These are phyloP conservation scores for Pseudozyma hubeiensis DNA, from an alignment of 1,284 basidiomycete genomes.

Conservation along the genomic window DNA sequence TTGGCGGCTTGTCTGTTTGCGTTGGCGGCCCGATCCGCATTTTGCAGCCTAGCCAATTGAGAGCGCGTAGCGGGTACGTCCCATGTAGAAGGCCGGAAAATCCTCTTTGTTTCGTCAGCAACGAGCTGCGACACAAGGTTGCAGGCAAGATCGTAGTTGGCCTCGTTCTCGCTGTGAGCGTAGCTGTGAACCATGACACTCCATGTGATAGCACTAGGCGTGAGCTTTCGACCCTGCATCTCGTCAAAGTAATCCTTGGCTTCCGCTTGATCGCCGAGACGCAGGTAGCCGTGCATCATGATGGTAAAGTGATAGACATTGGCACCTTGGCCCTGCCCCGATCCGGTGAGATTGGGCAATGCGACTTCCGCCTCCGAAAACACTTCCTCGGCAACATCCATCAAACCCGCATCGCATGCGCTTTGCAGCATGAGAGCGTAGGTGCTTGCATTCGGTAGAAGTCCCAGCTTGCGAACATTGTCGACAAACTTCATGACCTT, in stretches of 20 bases:
- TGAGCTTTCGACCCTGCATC: constrained; percentile 78
- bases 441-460: constrained; percentile 76
- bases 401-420: constrained; percentile 80
- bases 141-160: constrained; percentile 48
- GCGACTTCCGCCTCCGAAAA: constrained; percentile 69
- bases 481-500: constrained; percentile 78
- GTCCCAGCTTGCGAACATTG: constrained; percentile 72
- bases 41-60: constrained; percentile 4
- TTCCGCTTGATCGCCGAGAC: constrained; percentile 72
- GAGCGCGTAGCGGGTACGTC: background rate
- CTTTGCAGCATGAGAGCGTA: constrained; percentile 85
- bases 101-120: constrained; percentile 24
- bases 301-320: constrained; percentile 80
- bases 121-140: constrained; percentile 50
- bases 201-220: constrained; percentile 80
- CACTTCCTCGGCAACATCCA: constrained; percentile 78
- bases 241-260: constrained; percentile 81
- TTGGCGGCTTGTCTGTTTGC: constrained; percentile 9
- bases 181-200: constrained; percentile 73
- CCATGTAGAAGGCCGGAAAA: constrained; percentile 18
- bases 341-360: constrained; percentile 26
- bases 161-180: constrained; percentile 49
- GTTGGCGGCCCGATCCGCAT: background rate
- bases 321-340: constrained; percentile 52
- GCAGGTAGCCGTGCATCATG: constrained; percentile 83